phyloP scores from a whole-genome alignment of 495 filamentous ascomycete species.

The Aspergillus nanangensis region DNA sequence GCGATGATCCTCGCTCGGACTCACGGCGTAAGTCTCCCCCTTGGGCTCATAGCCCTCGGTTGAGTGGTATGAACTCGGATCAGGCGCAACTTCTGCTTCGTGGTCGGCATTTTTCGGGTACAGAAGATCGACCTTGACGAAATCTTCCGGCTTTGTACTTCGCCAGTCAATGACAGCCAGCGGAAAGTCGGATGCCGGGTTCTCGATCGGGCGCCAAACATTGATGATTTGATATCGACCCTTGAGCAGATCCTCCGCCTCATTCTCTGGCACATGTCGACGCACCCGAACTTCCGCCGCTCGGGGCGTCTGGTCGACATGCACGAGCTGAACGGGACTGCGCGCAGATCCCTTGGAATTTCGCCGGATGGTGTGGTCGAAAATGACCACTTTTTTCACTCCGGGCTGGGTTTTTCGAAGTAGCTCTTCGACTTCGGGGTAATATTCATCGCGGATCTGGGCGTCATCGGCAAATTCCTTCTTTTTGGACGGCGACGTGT shows the following conservation, averaged over 20 bases:
- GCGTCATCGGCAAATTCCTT: constrained; percentile 56
- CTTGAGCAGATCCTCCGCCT: constrained; percentile 54
- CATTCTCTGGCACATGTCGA: constrained; percentile 53
- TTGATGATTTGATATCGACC: constrained; percentile 79
- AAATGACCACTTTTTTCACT: constrained; percentile 61
- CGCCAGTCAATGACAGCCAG: constrained; percentile 65
- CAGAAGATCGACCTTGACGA: constrained; percentile 69
- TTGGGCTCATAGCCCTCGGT: constrained; percentile 32
- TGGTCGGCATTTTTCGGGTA: constrained; percentile 69
- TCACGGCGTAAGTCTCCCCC: constrained; percentile 62
- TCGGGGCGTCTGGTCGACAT: constrained; percentile 78
- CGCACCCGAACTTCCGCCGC: constrained; percentile 62
- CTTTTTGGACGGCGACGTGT: constrained; percentile 40
- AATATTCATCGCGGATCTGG: constrained; percentile 70
- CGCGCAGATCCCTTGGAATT: constrained; percentile 46
- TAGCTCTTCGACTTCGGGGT: constrained; percentile 72
- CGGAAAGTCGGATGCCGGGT: constrained; percentile 64
- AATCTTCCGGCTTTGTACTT: constrained; percentile 50
- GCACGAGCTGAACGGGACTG: constrained; percentile 65
- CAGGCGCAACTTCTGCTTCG: constrained; percentile 64
- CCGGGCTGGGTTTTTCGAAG: constrained; percentile 59
- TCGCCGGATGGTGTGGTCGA: constrained; percentile 89
- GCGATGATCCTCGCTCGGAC: constrained; percentile 57
- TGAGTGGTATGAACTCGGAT: constrained; percentile 17
- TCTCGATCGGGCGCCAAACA: constrained; percentile 78